Base-by-base conservation (phyloP, 305 asterid genomes). In the Euphrasia arctica region DNA sequence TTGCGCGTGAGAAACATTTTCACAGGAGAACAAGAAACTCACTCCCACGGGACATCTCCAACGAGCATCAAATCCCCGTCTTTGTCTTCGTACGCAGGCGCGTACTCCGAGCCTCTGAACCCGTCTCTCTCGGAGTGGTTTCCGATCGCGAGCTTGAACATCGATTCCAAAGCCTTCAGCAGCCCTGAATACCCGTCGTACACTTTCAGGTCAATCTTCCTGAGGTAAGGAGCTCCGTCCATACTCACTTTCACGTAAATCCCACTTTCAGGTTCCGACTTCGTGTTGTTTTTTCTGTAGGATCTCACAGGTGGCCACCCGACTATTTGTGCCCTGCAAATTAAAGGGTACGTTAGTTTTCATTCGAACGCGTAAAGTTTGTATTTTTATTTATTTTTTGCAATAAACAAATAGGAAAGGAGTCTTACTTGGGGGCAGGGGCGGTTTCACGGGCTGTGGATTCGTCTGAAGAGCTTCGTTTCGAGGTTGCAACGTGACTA, bases 281-380 rank as follows among this genome's bases (percentile, higher is more conserved):
- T 78, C 47, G 22, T 11, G 22, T 55, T 81, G 34, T 78, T 87
- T 60, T 75, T 90, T 82, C 91, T 74, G 79, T 77, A 76, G 60
- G 90, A 82, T 51, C 95, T 79, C 63, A 90, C 88, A 31, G 97
- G 97, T 49, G 97, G 97, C 97, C 97, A 90, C 11, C 97, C 97
- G 11, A 85, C 87, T 13, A 90, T 80, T 48, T 82, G 95, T 64
- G 88, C 78, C 81, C 97, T 90, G 85, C 32, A 36, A 69, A 5
- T 54, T 51, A 54, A 61, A 36, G 42, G 0, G 18, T 18, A 18
- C 22, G 22, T 50, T 55, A 49, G 28, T 42, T 43, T 10, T 45
- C 27, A 10, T 5, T 22, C 31, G 0, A 39, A 39, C 43, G 43
- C 0, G 10, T 39, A 39, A 39, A 39, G 43, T 6, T 7, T 39